Conservation (phyloP, 306 rosid species). For the Sicyos edulis region DNA sequence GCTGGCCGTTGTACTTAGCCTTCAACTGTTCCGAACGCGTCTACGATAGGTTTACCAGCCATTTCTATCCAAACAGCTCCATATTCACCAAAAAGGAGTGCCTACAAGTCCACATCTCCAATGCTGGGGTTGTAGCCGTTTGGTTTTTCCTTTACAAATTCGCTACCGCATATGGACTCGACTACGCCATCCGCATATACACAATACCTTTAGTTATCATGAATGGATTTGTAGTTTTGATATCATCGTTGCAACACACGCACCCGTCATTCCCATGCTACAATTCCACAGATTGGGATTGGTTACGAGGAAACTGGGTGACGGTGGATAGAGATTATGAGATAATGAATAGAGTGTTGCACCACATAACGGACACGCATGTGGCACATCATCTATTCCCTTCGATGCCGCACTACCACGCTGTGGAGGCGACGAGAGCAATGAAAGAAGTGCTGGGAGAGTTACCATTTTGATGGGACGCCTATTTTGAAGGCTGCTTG, state of each 20-base stretch:
- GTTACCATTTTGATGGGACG: slow-evolving; percentile 52
- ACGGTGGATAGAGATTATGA: slow-evolving; percentile 72
- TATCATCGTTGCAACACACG: slow-evolving; percentile 69
- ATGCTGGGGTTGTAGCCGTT: slow-evolving; percentile 30
- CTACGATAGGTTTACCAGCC: slow-evolving; percentile 53
- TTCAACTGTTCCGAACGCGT: slow-evolving; percentile 52
- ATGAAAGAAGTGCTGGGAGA: slow-evolving; percentile 43
- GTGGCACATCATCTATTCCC: slow-evolving; percentile 71
- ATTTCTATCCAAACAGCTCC: slow-evolving; percentile 59
- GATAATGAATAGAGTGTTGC: slow-evolving; percentile 54
- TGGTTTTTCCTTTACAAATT: slow-evolving; percentile 32
- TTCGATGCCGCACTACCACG: slow-evolving; percentile 68
- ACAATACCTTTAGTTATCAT: slow-evolving; percentile 48
- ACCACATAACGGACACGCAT: slow-evolving; percentile 64
- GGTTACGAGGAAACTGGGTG: slow-evolving; percentile 68
- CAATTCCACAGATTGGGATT: slow-evolving; percentile 72
- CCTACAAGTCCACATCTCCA: slow-evolving; percentile 40
- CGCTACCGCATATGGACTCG: slow-evolving; percentile 36
- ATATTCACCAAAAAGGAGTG: slow-evolving; percentile 47
- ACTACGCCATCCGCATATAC: slow-evolving; percentile 41
- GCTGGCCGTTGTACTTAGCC: slow-evolving; percentile 68
- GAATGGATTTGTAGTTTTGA: slow-evolving; percentile 56
- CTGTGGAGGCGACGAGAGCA: slow-evolving; percentile 68
- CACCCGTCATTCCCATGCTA: slow-evolving; percentile 64
- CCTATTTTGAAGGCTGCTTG: slow-evolving; percentile 66